These are phyloP conservation scores for Colletotrichum sp. DNA, from an alignment of 2,329 filamentous ascomycete genomes.

Conservation along the genomic window DNA sequence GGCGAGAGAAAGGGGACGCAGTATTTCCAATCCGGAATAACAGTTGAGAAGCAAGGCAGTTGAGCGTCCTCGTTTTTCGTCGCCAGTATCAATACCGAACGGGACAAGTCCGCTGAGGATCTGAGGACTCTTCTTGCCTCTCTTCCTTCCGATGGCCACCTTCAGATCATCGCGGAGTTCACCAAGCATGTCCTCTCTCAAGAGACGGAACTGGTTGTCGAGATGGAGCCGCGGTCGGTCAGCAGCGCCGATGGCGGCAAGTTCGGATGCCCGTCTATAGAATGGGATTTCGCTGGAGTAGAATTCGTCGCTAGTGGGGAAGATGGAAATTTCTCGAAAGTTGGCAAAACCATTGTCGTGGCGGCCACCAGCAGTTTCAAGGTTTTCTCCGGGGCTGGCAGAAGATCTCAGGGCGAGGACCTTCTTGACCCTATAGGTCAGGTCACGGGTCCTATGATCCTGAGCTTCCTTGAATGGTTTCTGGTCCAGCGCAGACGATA, in stretches of 20 bases:
- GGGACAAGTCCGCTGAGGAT: slow-evolving; percentile 44
- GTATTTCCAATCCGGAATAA: slow-evolving; percentile 47
- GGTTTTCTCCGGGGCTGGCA: slow-evolving; percentile 16
- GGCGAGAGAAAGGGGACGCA: slow-evolving; percentile 30
- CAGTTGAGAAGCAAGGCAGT: slow-evolving; percentile 44
- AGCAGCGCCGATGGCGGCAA: slow-evolving; percentile 41
- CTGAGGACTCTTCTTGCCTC: slow-evolving; percentile 38
- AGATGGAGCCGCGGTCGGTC: slow-evolving; percentile 55
- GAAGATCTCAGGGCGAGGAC: slow-evolving; percentile 31
- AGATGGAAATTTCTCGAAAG: slow-evolving; percentile 64
- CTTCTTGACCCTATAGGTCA: slow-evolving; percentile 43
- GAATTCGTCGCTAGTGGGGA: slow-evolving; percentile 71
- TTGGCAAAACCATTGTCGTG: slow-evolving; percentile 75
- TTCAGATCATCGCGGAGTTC: slow-evolving; percentile 68
- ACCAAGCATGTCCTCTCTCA: slow-evolving; percentile 73
- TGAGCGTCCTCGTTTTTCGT: slow-evolving; percentile 29
- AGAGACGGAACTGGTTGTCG: slow-evolving; percentile 74
- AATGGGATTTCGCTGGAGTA: slow-evolving; percentile 55
- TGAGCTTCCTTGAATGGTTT: slow-evolving; percentile 28
- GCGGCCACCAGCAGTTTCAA: slow-evolving; percentile 60
- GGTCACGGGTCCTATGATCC: slow-evolving; percentile 24
- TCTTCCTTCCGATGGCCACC: slow-evolving; percentile 51
- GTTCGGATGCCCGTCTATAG: slow-evolving; percentile 55
- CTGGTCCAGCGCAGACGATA: slow-evolving; percentile 28
- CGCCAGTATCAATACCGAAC: slow-evolving; percentile 38